A percentile compares a stretch with the other conserved stretches of the same genome.
Evolutionary conservation across 2,329 filamentous ascomycete genomes (phyloP).

Genomic region (Cordyceps cicadae): DNA sequence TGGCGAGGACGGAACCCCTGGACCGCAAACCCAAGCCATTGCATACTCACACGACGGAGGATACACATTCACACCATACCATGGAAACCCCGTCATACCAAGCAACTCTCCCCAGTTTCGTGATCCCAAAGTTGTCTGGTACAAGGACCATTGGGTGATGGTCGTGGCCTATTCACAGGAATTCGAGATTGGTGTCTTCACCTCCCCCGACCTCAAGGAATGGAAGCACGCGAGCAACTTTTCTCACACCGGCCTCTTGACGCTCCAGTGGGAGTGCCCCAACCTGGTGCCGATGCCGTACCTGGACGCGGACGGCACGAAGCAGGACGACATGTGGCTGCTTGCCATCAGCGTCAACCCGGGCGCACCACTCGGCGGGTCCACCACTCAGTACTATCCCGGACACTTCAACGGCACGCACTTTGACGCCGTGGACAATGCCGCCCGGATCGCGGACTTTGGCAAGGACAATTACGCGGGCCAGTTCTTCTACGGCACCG

Average conservation of each 20-base stretch:
- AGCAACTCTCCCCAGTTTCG: slow-evolving; percentile 50
- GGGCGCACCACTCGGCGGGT: slow-evolving; percentile 48
- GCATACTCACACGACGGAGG: slow-evolving; percentile 55
- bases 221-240: slow-evolving; percentile 51
- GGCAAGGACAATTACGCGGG: slow-evolving; percentile 30
- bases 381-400: slow-evolving; percentile 46
- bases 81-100: slow-evolving; percentile 51
- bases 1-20: slow-evolving; percentile 11
- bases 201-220: slow-evolving; percentile 47
- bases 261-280: slow-evolving; percentile 54
- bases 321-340: slow-evolving; percentile 27
- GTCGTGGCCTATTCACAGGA: slow-evolving; percentile 42
- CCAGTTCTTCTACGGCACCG: slow-evolving; percentile 25
- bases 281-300: slow-evolving; percentile 49
- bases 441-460: slow-evolving; percentile 25
- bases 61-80: slow-evolving; percentile 53
- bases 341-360: slow-evolving; percentile 48
- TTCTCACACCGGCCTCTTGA: slow-evolving; percentile 41
- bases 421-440: slow-evolving; percentile 32
- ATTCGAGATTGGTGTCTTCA: slow-evolving; percentile 52
- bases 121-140: slow-evolving; percentile 57
- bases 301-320: slow-evolving; percentile 26
- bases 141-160: slow-evolving; percentile 50
- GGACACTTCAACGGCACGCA: slow-evolving; percentile 58
- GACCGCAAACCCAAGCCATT: slow-evolving; percentile 46